Conservation (phyloP, 768 basidiomycete genomes). For the Boletus eberwhitei region DNA sequence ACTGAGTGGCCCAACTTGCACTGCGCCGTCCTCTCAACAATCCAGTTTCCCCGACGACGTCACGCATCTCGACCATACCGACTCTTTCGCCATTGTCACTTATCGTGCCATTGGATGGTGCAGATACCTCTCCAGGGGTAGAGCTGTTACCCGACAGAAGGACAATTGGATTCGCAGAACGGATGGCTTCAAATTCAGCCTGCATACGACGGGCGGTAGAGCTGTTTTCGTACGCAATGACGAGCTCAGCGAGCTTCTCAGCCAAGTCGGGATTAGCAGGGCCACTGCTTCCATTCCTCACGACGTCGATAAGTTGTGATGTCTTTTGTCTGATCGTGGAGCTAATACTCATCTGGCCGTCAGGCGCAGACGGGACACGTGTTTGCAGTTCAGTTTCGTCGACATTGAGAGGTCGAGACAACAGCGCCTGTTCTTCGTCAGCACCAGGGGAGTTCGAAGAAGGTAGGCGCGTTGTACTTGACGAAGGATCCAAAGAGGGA, state of each 20-base stretch:
- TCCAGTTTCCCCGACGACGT: slow-evolving; percentile 65
- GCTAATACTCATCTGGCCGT: slow-evolving; percentile 41
- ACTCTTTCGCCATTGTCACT: slow-evolving; percentile 23
- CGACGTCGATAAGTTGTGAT: slow-evolving; percentile 64
- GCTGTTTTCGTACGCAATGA: slow-evolving; percentile 68
- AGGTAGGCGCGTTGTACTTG: slow-evolving; percentile 24
- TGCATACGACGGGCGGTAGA: slow-evolving; percentile 59
- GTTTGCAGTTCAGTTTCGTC: slow-evolving; percentile 55
- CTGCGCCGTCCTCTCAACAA: slow-evolving; percentile 70
- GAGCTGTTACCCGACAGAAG: background rate
- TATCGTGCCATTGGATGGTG: slow-evolving; percentile 28
- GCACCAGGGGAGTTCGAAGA: slow-evolving; percentile 43
- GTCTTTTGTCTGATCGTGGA: slow-evolving; percentile 68
- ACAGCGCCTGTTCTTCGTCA: slow-evolving; percentile 70
- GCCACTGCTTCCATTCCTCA: slow-evolving; percentile 36
- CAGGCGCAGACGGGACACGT: slow-evolving; percentile 26
- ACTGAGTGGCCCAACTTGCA: slow-evolving; percentile 88
- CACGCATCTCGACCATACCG: slow-evolving; percentile 48
- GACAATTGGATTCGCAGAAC: slow-evolving; percentile 9
- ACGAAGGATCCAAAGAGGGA: slow-evolving; percentile 34
- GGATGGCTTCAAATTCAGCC: slow-evolving; percentile 54
- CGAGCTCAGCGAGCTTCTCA: slow-evolving; percentile 65
- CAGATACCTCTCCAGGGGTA: background rate
- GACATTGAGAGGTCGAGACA: slow-evolving; percentile 35
- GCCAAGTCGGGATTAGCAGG: slow-evolving; percentile 38